Evolutionary conservation across 2,329 filamentous ascomycete species (phyloP), one percentile per base, ranked within the genome.

Genomic region (Sarocladium brachiariae): DNA sequence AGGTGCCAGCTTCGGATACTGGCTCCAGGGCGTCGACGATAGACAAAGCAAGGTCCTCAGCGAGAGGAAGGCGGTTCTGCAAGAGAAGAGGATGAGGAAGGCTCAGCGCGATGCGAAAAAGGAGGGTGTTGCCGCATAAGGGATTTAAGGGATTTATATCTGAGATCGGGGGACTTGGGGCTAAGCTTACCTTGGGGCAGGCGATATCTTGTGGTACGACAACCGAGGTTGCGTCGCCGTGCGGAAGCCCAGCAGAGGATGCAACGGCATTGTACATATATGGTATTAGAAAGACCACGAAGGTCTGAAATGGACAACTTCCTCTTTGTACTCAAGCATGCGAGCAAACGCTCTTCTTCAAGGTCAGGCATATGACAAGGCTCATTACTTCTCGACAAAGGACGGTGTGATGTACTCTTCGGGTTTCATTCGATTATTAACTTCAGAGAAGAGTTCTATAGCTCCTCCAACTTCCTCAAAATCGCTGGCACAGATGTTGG

Each of bases 1-100:
- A 56, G 91, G 91, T 61, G 91, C 85, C 60, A 89, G 86, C 71
- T 96, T 97, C 72, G 93, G 93, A 60, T 96, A 96, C 78, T 99
- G 92, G 90, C 76, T 99, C 60, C 84, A 91, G 74, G 88, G 89
- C 56, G 88, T 97, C 51, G 89, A 96, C 69, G 75, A 88, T 63
- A 78, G 83, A 66, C 92, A 97, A 72, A 78, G 85, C 59, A 80
- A 81, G 57, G 79, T 90, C 55, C 74, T 99, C 53, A 74, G 77
- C 57, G 86, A 92, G 65, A 84, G 91, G 65, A 91, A 90, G 75
- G 78, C 87, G 59, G 70, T 77, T 51, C 77, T 99, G 58, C 74
- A 97, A 52, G 91, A 95, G 75, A 97, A 97, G 84, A 79, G 93
- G 66, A 84, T 84, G 67, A 78, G 89, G 70, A 84, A 70, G 64